phyloP scores from a whole-genome alignment of 2,329 filamentous ascomycete species.

The Claviceps digitariae region DNA sequence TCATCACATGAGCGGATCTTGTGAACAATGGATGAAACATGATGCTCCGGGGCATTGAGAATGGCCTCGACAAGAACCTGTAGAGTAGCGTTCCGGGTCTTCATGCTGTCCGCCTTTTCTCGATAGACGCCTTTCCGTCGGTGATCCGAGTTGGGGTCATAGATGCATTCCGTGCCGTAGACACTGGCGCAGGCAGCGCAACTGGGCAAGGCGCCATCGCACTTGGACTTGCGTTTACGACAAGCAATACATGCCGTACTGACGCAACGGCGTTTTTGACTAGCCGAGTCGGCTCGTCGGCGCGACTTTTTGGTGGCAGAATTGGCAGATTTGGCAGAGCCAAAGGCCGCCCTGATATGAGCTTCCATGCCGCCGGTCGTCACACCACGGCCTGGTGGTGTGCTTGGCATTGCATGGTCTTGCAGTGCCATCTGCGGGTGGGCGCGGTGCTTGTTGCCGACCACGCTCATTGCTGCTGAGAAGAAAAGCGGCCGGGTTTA shows the following conservation, averaged over 20 bases:
- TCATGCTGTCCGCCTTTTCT: conserved; percentile 78
- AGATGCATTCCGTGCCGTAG: conserved; percentile 80
- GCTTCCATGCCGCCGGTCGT: background rate
- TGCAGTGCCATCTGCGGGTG: background rate
- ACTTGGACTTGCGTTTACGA: conserved; percentile 70
- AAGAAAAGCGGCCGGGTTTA: background rate
- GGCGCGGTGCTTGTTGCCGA: background rate
- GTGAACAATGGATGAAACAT: conserved; percentile 67
- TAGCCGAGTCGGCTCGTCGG: conserved; percentile 31
- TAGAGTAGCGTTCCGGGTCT: conserved; percentile 74
- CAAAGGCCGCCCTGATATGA: conserved; percentile 5
- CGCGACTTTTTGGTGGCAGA: conserved; percentile 35
- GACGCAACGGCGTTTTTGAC: conserved; percentile 60
- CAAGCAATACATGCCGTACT: conserved; percentile 78
- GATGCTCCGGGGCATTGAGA: conserved; percentile 78
- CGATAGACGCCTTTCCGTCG: conserved; percentile 94
- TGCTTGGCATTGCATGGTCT: background rate
- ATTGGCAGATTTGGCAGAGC: background rate
- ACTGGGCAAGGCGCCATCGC: conserved; percentile 79
- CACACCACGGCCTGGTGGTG: background rate
- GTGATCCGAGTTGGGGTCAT: conserved; percentile 93
- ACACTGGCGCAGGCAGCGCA: conserved; percentile 95
- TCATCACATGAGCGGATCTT: conserved; percentile 78
- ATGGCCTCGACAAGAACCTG: conserved; percentile 91
- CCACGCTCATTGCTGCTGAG: conserved; percentile 1